Percentiles rank a stretch among this genome's conserved stretches.
phyloP scores from a whole-genome alignment of 2,329 filamentous ascomycete genomes.

The Sporothrix pallida region DNA sequence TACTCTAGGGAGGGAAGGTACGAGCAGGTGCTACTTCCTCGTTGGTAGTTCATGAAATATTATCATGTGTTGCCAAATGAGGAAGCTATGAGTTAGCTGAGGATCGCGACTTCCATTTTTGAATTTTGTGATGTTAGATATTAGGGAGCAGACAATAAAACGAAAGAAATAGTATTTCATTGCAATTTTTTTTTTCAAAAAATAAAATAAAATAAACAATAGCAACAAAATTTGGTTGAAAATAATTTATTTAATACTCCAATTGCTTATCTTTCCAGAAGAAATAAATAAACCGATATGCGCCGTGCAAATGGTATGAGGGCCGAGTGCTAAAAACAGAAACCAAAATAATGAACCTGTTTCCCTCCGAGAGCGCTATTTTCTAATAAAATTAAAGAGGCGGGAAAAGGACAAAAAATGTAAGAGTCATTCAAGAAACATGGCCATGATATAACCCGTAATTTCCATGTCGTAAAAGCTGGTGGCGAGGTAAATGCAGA shows the following conservation, averaged over 20 bases:
- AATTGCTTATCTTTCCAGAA: not conserved
- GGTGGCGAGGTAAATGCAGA: not conserved
- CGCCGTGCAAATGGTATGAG: slow-evolving; percentile 20
- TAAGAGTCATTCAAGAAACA: not conserved
- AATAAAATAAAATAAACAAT: not conserved
- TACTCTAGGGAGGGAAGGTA: not conserved
- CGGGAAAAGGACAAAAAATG: too few relatives aligned
- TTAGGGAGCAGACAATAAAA: too few relatives aligned
- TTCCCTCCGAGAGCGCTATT: slow-evolving; percentile 22
- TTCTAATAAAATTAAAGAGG: not conserved
- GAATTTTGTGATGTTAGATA: too few relatives aligned
- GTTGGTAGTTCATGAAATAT: not conserved
- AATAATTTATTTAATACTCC: not conserved
- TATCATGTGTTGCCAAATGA: not conserved
- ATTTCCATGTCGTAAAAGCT: not conserved
- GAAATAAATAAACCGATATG: not conserved
- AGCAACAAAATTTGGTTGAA: not conserved
- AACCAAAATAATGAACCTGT: not conserved
- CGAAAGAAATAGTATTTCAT: too few relatives aligned
- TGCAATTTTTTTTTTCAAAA: not conserved
- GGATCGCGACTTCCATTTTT: not conserved
- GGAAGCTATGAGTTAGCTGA: not conserved
- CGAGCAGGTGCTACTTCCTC: not conserved
- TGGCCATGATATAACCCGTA: not conserved
- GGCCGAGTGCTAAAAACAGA: not conserved